Evolutionary conservation across 2,329 filamentous ascomycete species (phyloP).

Genomic region (Penicillium fuscoglaucum): DNA sequence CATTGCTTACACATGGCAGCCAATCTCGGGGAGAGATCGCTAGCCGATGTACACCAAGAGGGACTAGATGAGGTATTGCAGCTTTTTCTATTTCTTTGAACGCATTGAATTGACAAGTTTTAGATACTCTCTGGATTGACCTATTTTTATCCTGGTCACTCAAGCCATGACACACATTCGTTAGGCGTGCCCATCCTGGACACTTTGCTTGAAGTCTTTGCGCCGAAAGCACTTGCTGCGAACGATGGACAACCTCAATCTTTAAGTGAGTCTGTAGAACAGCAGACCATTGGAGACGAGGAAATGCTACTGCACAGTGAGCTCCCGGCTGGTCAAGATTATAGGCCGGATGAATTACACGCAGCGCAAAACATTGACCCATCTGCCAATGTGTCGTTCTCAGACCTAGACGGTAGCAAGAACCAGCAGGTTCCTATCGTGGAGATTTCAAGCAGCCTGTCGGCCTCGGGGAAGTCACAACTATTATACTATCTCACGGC

Average conservation of each 20-base stretch:
- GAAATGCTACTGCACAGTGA: conserved; percentile 18
- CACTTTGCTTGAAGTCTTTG: conserved; percentile 41
- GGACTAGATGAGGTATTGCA: conserved; percentile 51
- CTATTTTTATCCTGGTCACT: conserved; percentile 26
- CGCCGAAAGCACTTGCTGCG: conserved; percentile 20
- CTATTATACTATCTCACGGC: conserved; percentile 59
- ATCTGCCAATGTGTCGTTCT: conserved; percentile 9
- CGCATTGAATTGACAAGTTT: background rate
- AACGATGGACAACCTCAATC: conserved; percentile 3
- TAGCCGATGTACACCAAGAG: conserved; percentile 53
- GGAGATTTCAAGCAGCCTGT: conserved; percentile 54
- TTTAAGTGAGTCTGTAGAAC: background rate
- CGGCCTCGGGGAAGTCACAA: conserved; percentile 59
- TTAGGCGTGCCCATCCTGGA: conserved; percentile 53
- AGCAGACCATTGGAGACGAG: conserved; percentile 9
- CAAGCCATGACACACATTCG: conserved; percentile 14
- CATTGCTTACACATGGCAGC: conserved; percentile 41
- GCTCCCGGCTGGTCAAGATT: background rate
- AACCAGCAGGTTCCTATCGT: conserved; percentile 42
- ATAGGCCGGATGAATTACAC: background rate
- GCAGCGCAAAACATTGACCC: background rate
- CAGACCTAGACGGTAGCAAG: conserved; percentile 7
- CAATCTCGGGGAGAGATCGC: conserved; percentile 53
- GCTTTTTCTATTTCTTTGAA: background rate
- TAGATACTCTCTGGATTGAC: conserved; percentile 34